Conservation (phyloP, 768 basidiomycete genomes). For the Suillus lakei region DNA sequence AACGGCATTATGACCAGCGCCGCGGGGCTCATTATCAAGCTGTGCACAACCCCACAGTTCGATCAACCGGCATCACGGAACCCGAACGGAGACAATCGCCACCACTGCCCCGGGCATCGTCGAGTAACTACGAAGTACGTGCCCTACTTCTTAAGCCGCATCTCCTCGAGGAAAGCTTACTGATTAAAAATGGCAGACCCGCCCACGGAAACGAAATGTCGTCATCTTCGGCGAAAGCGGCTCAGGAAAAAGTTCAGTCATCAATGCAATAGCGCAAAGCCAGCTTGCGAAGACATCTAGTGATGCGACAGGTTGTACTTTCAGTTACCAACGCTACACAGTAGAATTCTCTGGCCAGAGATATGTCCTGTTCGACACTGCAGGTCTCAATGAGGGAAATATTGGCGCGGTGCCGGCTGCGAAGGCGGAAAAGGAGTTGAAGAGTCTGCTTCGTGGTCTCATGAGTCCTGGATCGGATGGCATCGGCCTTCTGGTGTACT, state of each 20-base stretch:
- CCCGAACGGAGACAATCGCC: too few species aligned
- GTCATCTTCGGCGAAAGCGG: background rate
- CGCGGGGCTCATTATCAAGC: background rate
- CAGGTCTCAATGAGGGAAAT: constrained; percentile 43
- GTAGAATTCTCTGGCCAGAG: constrained; percentile 27
- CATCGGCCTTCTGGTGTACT: background rate
- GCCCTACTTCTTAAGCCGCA: background rate
- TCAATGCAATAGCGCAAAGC: constrained; percentile 37
- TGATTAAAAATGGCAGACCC: background rate
- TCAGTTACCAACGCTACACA: constrained; percentile 31
- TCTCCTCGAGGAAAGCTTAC: background rate
- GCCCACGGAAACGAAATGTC: constrained; percentile 2
- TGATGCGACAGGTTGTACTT: constrained; percentile 40
- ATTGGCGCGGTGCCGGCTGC: constrained; percentile 34
- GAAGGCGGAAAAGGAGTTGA: constrained; percentile 32
- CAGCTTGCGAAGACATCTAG: constrained; percentile 36
- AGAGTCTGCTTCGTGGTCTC: constrained; percentile 28
- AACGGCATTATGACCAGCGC: background rate
- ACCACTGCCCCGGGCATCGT: background rate
- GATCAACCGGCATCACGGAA: background rate
- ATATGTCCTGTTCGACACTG: constrained; percentile 42
- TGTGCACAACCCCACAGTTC: background rate
- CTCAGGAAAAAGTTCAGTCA: background rate
- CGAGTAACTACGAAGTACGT: background rate
- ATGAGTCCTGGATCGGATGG: constrained; percentile 17